Percentiles rank a stretch among this genome's conserved stretches.
Conservation (phyloP, 2,329 filamentous ascomycete species). For the Xylaria sp. region DNA sequence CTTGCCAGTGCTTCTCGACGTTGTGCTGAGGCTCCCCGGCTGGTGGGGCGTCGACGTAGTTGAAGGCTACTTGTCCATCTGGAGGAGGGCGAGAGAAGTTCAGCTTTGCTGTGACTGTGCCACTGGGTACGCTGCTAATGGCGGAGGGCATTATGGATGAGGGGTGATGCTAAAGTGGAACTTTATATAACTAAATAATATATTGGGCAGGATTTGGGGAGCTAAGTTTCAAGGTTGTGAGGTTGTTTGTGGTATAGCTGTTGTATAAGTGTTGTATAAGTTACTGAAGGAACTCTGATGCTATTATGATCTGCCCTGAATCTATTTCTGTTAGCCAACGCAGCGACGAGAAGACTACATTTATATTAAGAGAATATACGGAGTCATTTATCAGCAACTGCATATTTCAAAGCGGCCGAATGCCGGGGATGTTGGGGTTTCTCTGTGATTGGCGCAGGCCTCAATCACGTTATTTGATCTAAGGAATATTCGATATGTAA, state of each 20-base stretch:
- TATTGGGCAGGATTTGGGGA: background rate
- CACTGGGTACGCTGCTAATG: constrained; percentile 58
- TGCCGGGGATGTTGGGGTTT: constrained; percentile 14
- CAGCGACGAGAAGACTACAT: background rate
- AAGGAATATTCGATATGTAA: constrained; percentile 12
- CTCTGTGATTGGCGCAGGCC: constrained; percentile 27
- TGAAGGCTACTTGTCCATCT: constrained; percentile 70
- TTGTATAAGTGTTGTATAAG: constrained; percentile 8
- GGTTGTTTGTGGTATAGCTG: background rate
- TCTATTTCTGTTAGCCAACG: background rate
- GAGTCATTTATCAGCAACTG: constrained; percentile 31
- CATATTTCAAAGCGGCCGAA: constrained; percentile 36
- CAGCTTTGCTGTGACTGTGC: constrained; percentile 70
- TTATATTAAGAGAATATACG: constrained; percentile 16
- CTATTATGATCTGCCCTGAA: constrained; percentile 6
- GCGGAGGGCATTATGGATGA: constrained; percentile 53
- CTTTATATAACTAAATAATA: background rate
- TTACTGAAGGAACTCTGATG: constrained; percentile 14
- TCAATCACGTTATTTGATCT: constrained; percentile 32
- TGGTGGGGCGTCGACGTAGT: constrained; percentile 74
- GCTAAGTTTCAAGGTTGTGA: background rate
- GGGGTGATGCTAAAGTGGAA: constrained; percentile 8
- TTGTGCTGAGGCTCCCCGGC: constrained; percentile 73
- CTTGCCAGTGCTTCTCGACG: constrained; percentile 62
- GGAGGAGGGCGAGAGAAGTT: constrained; percentile 73